phyloP scores from a whole-genome alignment of 768 basidiomycete species.

The Lactifluus pinguis region DNA sequence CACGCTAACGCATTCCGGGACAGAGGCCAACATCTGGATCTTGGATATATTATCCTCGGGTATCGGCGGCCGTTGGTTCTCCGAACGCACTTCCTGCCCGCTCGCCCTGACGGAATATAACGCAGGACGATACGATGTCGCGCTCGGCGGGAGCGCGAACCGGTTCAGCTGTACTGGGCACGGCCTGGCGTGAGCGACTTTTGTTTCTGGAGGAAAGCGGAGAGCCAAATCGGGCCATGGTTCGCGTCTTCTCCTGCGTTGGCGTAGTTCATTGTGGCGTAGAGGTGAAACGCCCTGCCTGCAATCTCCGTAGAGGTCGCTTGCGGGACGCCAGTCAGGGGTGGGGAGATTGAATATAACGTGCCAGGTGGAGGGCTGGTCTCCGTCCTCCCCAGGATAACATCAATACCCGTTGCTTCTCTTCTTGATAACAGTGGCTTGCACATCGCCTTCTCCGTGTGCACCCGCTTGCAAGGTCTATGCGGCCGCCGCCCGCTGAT shows the following conservation, averaged over 20 bases:
- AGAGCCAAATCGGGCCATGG: no score
- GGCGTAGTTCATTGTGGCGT: slow-evolving; percentile 54
- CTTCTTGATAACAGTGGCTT: slow-evolving; percentile 34
- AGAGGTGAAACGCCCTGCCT: slow-evolving; percentile 39
- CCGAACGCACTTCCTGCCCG: slow-evolving; percentile 1
- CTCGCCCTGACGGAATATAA: slow-evolving; percentile 27
- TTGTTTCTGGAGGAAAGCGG: slow-evolving; percentile 33
- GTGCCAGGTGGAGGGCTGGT: slow-evolving; percentile 44
- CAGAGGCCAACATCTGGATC: slow-evolving; percentile 53
- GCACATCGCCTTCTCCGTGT: slow-evolving; percentile 38
- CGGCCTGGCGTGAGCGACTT: slow-evolving; percentile 32
- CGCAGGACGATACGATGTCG: slow-evolving; percentile 29
- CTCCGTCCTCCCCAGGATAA: slow-evolving; percentile 58
- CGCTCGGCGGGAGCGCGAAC: slow-evolving; percentile 32
- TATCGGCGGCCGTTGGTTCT: slow-evolving; percentile 27
- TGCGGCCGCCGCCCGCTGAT: no score
- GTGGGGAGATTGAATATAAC: slow-evolving; percentile 78
- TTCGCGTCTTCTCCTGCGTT: slow-evolving; percentile 30
- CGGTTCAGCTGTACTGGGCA: slow-evolving; percentile 43
- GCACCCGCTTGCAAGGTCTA: slow-evolving; percentile 56
- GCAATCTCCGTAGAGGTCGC: slow-evolving; percentile 35
- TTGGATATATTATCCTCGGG: slow-evolving; percentile 43
- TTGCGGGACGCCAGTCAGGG: slow-evolving; percentile 85
- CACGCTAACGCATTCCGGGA: slow-evolving; percentile 46
- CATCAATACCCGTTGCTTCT: slow-evolving; percentile 87